Conservation (phyloP, 495 filamentous ascomycete species). For the Penicillium samsonianum region DNA sequence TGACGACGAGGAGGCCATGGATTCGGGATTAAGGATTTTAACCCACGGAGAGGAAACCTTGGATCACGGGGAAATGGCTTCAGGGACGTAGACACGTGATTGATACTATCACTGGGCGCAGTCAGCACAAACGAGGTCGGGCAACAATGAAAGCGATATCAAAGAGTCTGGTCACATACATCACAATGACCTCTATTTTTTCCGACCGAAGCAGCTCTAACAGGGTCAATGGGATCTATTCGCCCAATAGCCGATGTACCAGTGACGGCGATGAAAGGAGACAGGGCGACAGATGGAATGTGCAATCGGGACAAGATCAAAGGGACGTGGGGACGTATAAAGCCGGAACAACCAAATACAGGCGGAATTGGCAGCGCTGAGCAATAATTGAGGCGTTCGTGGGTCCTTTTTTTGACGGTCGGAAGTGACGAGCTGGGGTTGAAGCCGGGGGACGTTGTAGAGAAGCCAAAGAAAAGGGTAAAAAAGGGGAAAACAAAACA, state of each 20-base stretch:
- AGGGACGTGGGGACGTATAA: not conserved
- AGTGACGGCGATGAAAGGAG: constrained; percentile 3
- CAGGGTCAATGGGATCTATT: constrained; percentile 17
- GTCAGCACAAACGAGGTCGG: constrained; percentile 22
- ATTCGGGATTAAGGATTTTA: constrained; percentile 17
- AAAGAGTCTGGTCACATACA: constrained; percentile 20
- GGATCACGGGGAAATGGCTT: constrained; percentile 30
- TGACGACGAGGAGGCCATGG: constrained; percentile 91
- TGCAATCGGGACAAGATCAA: not conserved
- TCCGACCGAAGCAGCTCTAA: constrained; percentile 16
- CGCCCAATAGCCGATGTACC: constrained; percentile 15
- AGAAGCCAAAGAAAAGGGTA: constrained; percentile 11
- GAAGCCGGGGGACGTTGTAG: not conserved
- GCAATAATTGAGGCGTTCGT: constrained; percentile 16
- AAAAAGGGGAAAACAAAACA: constrained; percentile 16
- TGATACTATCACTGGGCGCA: constrained; percentile 18
- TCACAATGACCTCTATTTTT: constrained; percentile 16
- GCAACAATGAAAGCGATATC: not conserved
- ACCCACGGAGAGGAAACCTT: constrained; percentile 23
- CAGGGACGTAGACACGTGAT: constrained; percentile 37
- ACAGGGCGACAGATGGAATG: not conserved
- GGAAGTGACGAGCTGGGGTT: constrained; percentile 12
- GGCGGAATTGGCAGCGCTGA: constrained; percentile 14
- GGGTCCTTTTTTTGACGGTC: constrained; percentile 17
- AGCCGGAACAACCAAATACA: constrained; percentile 2